Conservation (phyloP, 352 stramenopile genomes). For the Phytophthora tubulina region DNA sequence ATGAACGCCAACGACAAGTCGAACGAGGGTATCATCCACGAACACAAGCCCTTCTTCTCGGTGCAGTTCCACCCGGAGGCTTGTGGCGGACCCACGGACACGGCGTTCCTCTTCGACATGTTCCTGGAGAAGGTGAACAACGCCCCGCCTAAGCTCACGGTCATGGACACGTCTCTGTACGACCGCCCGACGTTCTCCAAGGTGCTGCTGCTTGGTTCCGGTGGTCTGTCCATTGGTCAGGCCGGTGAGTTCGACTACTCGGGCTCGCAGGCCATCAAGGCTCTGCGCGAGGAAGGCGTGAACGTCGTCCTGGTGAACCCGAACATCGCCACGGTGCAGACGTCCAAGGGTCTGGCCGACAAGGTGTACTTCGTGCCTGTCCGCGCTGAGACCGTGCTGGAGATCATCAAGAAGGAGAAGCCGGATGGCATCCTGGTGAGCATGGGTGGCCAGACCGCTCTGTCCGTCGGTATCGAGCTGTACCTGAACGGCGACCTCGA, state of each 20-base stretch:
- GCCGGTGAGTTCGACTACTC: conserved; percentile 97
- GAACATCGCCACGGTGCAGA: conserved; percentile 97
- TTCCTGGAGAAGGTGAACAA: conserved; percentile 91
- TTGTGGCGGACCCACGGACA: conserved; percentile 94
- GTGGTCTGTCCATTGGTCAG: conserved; percentile 95
- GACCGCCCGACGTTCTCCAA: conserved; percentile 89
- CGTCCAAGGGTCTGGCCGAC: conserved; percentile 91
- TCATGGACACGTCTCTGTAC: conserved; percentile 84
- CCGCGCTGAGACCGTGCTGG: conserved; percentile 85
- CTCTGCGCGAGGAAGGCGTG: conserved; percentile 93
- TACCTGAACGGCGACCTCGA: conserved; percentile 94
- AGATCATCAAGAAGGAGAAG: conserved; percentile 98
- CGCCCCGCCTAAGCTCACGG: conserved; percentile 78
- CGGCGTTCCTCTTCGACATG: conserved; percentile 96
- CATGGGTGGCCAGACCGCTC: conserved; percentile 99
- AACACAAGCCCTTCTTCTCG: conserved; percentile 94
- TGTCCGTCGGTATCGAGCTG: conserved; percentile 98
- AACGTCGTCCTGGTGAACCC: conserved; percentile 96
- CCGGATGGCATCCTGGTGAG: conserved; percentile 98
- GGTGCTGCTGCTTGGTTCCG: conserved; percentile 94
- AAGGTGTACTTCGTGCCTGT: conserved; percentile 97
- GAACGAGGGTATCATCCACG: conserved; percentile 97
- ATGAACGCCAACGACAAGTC: conserved; percentile 97
- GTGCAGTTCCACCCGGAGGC: conserved; percentile 97
- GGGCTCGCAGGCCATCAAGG: conserved; percentile 96